These are phyloP conservation scores for Aspergillus japonicus DNA, from an alignment of 2,329 filamentous ascomycete genomes.

Conservation along the genomic window DNA sequence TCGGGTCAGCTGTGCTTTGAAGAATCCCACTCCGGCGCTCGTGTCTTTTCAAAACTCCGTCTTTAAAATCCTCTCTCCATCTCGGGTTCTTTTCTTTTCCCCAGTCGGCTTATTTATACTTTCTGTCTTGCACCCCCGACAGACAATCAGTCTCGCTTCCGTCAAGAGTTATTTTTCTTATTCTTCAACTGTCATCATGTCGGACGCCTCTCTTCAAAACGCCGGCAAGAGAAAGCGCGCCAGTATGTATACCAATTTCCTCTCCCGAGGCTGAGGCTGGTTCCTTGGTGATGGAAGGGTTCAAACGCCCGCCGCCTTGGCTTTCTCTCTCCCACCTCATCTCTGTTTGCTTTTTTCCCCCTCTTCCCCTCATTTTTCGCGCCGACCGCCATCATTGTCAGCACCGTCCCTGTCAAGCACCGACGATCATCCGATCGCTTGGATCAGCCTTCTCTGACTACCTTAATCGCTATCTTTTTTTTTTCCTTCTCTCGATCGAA, in stretches of 20 bases:
- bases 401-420: neutral
- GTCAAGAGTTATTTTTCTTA: neutral
- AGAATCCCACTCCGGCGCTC: neutral
- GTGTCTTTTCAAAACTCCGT: neutral
- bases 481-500: neutral
- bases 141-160: neutral
- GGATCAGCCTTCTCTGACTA: neutral
- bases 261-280: neutral
- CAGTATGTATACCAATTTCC: constrained; percentile 31
- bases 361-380: neutral
- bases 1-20: neutral
- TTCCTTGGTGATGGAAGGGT: neutral
- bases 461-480: neutral
- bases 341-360: neutral
- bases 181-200: constrained; percentile 28
- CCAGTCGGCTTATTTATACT: neutral
- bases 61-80: neutral
- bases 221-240: constrained; percentile 42
- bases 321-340: neutral
- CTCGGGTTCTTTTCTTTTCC: neutral
- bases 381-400: neutral
- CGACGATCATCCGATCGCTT: neutral
- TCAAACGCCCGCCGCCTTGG: neutral
- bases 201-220: constrained; percentile 27
- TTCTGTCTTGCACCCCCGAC: neutral